These are phyloP conservation scores for Penicillium cosmopolitanum DNA, from an alignment of 495 filamentous ascomycete species.

Conservation along the genomic window DNA sequence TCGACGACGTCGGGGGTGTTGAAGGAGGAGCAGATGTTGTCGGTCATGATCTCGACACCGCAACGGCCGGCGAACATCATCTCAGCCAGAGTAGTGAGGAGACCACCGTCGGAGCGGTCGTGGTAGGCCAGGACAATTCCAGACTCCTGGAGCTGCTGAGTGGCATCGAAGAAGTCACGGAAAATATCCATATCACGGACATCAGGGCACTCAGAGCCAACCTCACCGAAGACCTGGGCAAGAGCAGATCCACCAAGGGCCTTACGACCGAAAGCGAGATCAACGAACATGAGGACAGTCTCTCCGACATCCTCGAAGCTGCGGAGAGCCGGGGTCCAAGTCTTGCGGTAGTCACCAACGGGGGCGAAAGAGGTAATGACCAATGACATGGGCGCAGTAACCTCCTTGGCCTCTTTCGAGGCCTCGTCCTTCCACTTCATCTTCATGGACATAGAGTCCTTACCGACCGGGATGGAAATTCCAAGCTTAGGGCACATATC, in stretches of 20 bases:
- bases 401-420: conserved; percentile 71
- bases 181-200: conserved; percentile 79
- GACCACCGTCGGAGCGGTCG: conserved; percentile 89
- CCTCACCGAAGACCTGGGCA: conserved; percentile 86
- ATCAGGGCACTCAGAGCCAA: conserved; percentile 84
- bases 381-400: conserved; percentile 88
- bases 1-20: conserved; percentile 67
- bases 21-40: conserved; percentile 60
- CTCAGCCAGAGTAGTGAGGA: conserved; percentile 89
- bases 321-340: conserved; percentile 91
- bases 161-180: conserved; percentile 90
- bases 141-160: conserved; percentile 81
- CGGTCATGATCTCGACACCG: conserved; percentile 83
- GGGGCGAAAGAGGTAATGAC: conserved; percentile 89
- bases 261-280: conserved; percentile 77
- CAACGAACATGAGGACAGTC: conserved; percentile 86
- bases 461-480: conserved; percentile 92
- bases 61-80: conserved; percentile 99
- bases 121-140: conserved; percentile 93
- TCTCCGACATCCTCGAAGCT: conserved; percentile 86
- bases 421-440: conserved; percentile 86
- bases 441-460: conserved; percentile 99
- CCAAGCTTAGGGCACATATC: conserved; percentile 83
- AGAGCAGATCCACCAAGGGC: conserved; percentile 90
- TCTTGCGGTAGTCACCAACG: conserved; percentile 76